Evolutionary conservation across 2,329 filamentous ascomycete species (phyloP).

Genomic region (Orbilia javanica): DNA sequence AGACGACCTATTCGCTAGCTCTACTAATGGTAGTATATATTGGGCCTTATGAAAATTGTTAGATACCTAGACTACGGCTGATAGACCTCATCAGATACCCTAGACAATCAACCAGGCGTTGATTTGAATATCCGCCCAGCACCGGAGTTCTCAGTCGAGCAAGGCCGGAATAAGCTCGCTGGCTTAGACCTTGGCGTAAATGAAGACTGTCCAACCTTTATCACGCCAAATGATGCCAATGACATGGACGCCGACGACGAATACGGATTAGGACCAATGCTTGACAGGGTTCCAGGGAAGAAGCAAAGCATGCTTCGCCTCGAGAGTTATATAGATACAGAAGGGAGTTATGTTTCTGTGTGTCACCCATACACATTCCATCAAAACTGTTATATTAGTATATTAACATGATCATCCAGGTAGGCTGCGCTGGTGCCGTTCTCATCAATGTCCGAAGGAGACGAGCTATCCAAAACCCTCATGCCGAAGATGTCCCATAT

Average conservation of each 20-base stretch:
- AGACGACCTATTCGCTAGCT: constrained; percentile 67
- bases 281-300: constrained; percentile 5
- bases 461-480: constrained; percentile 73
- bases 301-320: constrained; percentile 75
- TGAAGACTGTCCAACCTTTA: constrained; percentile 8
- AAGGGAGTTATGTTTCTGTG: constrained; percentile 71
- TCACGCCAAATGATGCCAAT: constrained; percentile 60
- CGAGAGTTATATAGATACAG: constrained; percentile 76
- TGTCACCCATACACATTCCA: constrained; percentile 69
- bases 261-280: not conserved
- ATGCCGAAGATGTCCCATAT: constrained; percentile 71
- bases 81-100: constrained; percentile 2
- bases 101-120: not conserved
- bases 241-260: constrained; percentile 63
- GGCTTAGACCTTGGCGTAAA: not conserved
- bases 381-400: not conserved
- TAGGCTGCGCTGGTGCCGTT: constrained; percentile 89
- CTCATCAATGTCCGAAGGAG: constrained; percentile 81
- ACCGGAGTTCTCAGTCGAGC: constrained; percentile 54
- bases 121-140: constrained; percentile 52
- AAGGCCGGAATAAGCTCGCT: constrained; percentile 46
- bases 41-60: not conserved
- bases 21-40: not conserved
- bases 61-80: not conserved
- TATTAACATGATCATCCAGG: constrained; percentile 62